These are phyloP conservation scores for Pholiota adiposa DNA, from an alignment of 1,284 basidiomycete species.

Conservation along the genomic window DNA sequence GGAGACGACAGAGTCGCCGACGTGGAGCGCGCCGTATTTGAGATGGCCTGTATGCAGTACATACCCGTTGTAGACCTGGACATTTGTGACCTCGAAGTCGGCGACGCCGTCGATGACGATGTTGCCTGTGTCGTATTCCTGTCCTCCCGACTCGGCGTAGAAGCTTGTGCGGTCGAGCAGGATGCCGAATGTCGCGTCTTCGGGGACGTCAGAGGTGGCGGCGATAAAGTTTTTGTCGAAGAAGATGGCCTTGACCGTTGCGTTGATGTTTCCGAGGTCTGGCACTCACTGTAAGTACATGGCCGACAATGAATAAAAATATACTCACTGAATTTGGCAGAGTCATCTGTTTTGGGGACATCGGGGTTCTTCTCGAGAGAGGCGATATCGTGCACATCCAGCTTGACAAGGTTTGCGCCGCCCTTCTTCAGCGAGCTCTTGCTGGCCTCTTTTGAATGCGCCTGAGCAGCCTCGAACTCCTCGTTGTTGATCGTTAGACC, in stretches of 20 bases:
- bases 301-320: slow-evolving; percentile 5
- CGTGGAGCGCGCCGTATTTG: slow-evolving; percentile 57
- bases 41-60: slow-evolving; percentile 88
- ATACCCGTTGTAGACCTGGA: slow-evolving; percentile 71
- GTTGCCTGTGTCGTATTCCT: slow-evolving; percentile 96
- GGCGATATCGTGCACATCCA: slow-evolving; percentile 96
- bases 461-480: slow-evolving; percentile 91
- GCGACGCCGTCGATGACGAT: slow-evolving; percentile 91
- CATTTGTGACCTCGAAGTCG: slow-evolving; percentile 94
- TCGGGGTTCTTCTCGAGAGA: slow-evolving; percentile 79
- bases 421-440: slow-evolving; percentile 81
- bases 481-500: slow-evolving; percentile 85
- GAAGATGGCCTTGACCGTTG: slow-evolving; percentile 87
- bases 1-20: slow-evolving; percentile 50
- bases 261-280: slow-evolving; percentile 79
- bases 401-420: slow-evolving; percentile 74
- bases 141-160: slow-evolving; percentile 97
- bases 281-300: slow-evolving; percentile 10
- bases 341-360: slow-evolving; percentile 95
- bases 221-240: slow-evolving; percentile 78
- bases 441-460: slow-evolving; percentile 89
- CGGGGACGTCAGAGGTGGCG: slow-evolving; percentile 70
- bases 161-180: slow-evolving; percentile 96
- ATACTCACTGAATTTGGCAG: slow-evolving; percentile 83
- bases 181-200: slow-evolving; percentile 78